Base-by-base conservation (phyloP, 1,284 basidiomycete genomes). In the Entoloma clypeatum region DNA sequence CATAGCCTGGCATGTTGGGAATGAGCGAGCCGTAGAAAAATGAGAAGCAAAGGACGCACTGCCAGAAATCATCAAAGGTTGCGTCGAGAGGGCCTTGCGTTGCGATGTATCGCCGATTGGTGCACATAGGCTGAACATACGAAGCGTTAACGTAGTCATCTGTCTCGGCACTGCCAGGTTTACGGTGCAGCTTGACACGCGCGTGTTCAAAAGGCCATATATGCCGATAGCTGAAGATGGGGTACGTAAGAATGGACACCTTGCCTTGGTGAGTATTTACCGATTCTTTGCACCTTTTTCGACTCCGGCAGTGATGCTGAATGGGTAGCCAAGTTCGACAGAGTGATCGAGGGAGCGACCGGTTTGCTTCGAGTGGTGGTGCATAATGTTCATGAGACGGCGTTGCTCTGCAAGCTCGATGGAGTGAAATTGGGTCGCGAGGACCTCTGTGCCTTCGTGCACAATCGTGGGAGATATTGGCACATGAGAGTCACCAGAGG, bases 131-230 rank as follows among this genome's bases (percentile, higher is more conserved):
- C 61, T 92, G 91, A 14, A 94, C 82, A 53, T 84, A 89, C 24
- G 89, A 93, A 2, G 93, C 92, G 57, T 97, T 96, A 63, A 96
- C 85, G 59, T 97, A 97, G 58, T 96, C 93, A 43, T 89, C 86
- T 39, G 77, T 75, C 10, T 55, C 54, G 1, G 8, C 23, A 14
- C n/a, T 36, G 21, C 13, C 25, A 35, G 8, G 27, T 18, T 16
- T 42, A 23, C 28, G 23, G 51, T 75, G 74, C 16, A 96, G 67
- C 29, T 82, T 75, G 3, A 95, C 92, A 17, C 92, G 82, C 10
- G 88, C 83, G 58, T 93, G 90, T 57, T 96, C 93, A 56, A 94
- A 97, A 0, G 93, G 93, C 93, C 93, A 97, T 41, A 97, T 95
- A 58, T 97, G 90, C 27, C 78, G 77, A 63, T 89, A 89, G 56